Evolutionary conservation across 2,329 filamentous ascomycete species (phyloP), one percentile per base, ranked within the genome.

Genomic region (Rosellinia necatrix): DNA sequence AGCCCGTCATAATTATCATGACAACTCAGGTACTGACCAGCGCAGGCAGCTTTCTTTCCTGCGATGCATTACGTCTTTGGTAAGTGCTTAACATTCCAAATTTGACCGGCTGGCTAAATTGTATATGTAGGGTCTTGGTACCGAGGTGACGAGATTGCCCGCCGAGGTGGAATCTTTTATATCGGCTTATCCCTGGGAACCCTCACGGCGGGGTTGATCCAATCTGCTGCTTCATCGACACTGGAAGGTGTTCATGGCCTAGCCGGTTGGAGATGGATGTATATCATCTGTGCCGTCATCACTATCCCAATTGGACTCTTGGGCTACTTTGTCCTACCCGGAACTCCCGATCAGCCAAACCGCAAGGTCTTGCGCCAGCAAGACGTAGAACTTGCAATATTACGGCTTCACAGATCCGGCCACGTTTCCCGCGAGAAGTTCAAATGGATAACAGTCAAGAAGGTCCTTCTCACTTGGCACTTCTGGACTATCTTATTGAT

Each of bases 181-280:
- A 72, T 78, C 22, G 79, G 79, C 0, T 68, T 81, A 1, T 78
- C 77, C 0, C 70, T 83, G 1, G 81, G 81, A 1, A 81, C 78
- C 0, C 66, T 83, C 3, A 83, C 80, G 0, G 78, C 80, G 0
- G 80, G 79, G 0, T 68, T 83, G 13, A 78, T 83, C 44, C 75
- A 78, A 61, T 73, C 76, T 4, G 77, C 73, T 0, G 72, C 77
- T 8, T 74, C 74, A 2, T 59, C 70, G 2, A 66, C 71, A 2
- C 69, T 80, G 1, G 71, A 79, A 27, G 78, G 76, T 1, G 70
- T 79, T 3, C 66, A 76, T 27, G 78, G 78, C 0, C 69, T 81
- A 0, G 73, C 72, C 1, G 79, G 78, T 1, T 81, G 79, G 78
- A 70, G 79, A 15, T 84, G 81, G 81, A 80, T 84, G 72, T 84